Base-by-base conservation (phyloP, 2,329 filamentous ascomycete genomes). In the Sporothrix phasma region DNA sequence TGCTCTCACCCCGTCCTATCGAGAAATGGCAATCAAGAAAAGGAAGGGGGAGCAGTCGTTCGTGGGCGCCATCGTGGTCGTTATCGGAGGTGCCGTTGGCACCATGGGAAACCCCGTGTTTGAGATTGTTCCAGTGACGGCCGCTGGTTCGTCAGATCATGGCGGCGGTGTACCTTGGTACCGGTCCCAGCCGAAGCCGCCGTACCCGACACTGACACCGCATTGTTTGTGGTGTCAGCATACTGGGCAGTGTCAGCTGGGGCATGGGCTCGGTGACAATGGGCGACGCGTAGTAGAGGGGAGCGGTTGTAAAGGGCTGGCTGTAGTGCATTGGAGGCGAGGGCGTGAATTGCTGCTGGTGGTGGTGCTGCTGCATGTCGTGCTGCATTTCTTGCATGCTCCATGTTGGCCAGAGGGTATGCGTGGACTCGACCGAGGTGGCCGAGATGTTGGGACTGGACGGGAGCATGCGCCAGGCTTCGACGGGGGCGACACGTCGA, bases 401-500 rank as follows among this genome's bases (percentile, higher is more conserved):
- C 80, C 96, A 87, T 73, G 83, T 87, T 67, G 88, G 84, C 92
- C 92, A 97, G 74, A 93, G 84, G 61, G 86, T 83, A 65, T 85
- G 81, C 62, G 60, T 72, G 43, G 86, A 87, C 73, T 94, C 90
- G 73, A 82, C 82, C 63, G 88, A 88, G 6, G 76, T 77, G 39
- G 89, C 87, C 46, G 88, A 85, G 26, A 69, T 19, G 61, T 90
- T 85, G 61, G 92, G 90, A 72, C 90, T 96, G 63, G 93, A 97
- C 54, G 92, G 89, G 63, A 97, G 80, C 69, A 97, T 86, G 75
- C 88, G 91, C 93, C 93, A 97, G 64, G 90, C 83, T 67, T 97
- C 92, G 66, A 96, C 85, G 1, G 88, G 85, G 5, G 84, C 84
- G 88, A 83, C 67, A 91, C 29, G 65, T 29, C 0, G 64, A 60